Evolutionary conservation across 2,329 filamentous ascomycete species (phyloP), one percentile per base, ranked within the genome.

Genomic region (Aureobasidium mangrovei): DNA sequence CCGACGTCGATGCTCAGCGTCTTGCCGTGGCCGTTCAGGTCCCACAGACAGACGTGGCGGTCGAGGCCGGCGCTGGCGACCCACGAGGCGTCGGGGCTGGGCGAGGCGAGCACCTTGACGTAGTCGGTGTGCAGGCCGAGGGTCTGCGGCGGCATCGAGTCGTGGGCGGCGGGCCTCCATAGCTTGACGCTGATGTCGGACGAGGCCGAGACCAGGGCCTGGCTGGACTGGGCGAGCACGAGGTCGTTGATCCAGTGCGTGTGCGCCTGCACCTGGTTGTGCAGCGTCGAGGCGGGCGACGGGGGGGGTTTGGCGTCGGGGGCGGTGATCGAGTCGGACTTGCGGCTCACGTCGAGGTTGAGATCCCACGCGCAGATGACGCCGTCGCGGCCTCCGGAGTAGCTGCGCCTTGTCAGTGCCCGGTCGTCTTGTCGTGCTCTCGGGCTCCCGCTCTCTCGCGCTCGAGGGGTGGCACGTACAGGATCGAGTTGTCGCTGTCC

Each of bases 241-340:
- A 96, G 88, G 69, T 95, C 91, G 72, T 95, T 96, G 72, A 96
- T 85, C 91, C 91, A 96, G 70, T 95, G 89, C 48, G 89, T 95
- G 69, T 96, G 91, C 7, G 91, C 90, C 67, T 86, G 84, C 12
- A 84, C 80, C 67, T 86, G 80, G 58, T 78, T 76, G 57, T 79
- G 75, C 63, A 82, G 80, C 2, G 74, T 74, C 12, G 80, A 79
- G 7, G 76, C 70, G 48, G 71, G 69, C 39, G 62, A 58, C 26
- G 54, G 36, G 7, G 60, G 57, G 45, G 43, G 56, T 66, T 65
- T 67, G 55, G 60, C 69, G 56, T 67, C 64, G 55, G 62, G 58
- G 29, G 63, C 62, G 18, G 61, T 69, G 59, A 57, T 64, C 53
- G 67, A 64, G 58, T 61, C 63, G 12, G 53, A 42, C 43, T 29